Percentiles rank a stretch among this genome's conserved stretches.
Conservation (phyloP, 148 eudicot species). For the Simmondsia chinensis region DNA sequence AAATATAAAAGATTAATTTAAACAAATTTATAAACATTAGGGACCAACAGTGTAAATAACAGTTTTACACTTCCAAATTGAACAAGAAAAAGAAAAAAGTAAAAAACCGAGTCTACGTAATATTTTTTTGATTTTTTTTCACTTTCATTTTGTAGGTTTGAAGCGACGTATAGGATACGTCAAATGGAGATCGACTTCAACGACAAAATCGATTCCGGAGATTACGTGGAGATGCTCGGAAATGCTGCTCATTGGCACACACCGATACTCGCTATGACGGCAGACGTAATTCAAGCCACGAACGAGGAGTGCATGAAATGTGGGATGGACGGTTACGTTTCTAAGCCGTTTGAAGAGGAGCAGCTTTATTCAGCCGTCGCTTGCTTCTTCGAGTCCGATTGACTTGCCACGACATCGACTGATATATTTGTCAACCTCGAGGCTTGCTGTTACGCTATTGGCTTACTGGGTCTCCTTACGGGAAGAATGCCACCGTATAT, state of each 20-base stretch:
- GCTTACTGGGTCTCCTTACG: too few species aligned
- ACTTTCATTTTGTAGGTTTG: slow-evolving; percentile 51
- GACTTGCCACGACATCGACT: too few species aligned
- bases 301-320: slow-evolving; percentile 53
- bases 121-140: background rate
- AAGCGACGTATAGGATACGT: slow-evolving; percentile 66
- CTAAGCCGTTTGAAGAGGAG: slow-evolving; percentile 75
- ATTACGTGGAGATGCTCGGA: slow-evolving; percentile 17
- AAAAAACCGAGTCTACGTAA: background rate
- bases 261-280: slow-evolving; percentile 94
- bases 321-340: slow-evolving; percentile 86
- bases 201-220: slow-evolving; percentile 33
- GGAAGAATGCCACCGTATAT: too few species aligned
- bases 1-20: too few species aligned
- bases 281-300: slow-evolving; percentile 84
- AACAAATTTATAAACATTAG: too few species aligned
- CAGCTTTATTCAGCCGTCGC: slow-evolving; percentile 74
- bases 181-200: slow-evolving; percentile 34
- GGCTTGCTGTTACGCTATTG: too few species aligned
- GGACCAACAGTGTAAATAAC: background rate
- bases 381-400: slow-evolving; percentile 56
- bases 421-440: too few species aligned
- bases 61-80: background rate
- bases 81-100: background rate
- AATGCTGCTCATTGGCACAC: slow-evolving; percentile 47